Evolutionary conservation across 2,329 filamentous ascomycete species (phyloP).

Genomic region (Beauveria australis): DNA sequence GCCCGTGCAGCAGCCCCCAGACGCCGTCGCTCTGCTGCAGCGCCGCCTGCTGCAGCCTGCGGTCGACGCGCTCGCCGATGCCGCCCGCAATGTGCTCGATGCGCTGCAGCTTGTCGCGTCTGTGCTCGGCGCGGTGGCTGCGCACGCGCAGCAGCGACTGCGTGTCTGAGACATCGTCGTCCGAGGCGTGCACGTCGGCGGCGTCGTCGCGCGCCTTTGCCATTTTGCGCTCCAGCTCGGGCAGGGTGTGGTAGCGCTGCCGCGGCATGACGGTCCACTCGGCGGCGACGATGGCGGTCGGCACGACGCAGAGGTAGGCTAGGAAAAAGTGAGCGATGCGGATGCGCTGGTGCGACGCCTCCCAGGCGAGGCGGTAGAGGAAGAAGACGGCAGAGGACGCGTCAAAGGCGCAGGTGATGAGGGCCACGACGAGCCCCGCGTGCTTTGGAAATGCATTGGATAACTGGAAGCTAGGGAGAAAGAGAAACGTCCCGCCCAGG

Average conservation of each 20-base stretch:
- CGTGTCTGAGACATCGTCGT: conserved; percentile 43
- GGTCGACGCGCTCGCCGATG: conserved; percentile 43
- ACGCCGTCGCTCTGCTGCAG: conserved; percentile 55
- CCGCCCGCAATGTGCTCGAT: conserved; percentile 57
- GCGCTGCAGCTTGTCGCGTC: conserved; percentile 50
- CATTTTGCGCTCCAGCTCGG: conserved; percentile 32
- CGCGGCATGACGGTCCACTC: conserved; percentile 33
- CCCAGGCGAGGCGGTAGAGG: conserved; percentile 62
- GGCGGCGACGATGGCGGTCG: conserved; percentile 26
- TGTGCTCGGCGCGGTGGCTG: conserved; percentile 37
- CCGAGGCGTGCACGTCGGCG: conserved; percentile 42
- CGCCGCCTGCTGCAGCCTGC: conserved; percentile 41
- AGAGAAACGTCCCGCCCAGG: conserved; percentile 72
- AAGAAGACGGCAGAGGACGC: conserved; percentile 73
- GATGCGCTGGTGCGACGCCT: conserved; percentile 35
- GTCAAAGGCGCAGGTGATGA: conserved; percentile 76
- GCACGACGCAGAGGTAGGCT: conserved; percentile 29
- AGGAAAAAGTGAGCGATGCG: conserved; percentile 33
- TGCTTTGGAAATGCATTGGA: conserved; percentile 74
- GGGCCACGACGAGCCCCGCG: conserved; percentile 70
- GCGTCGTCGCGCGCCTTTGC: conserved; percentile 27
- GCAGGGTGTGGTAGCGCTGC: conserved; percentile 29
- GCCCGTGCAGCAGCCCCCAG: conserved; percentile 64
- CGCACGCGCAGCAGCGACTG: conserved; percentile 35
- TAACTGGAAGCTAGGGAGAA: conserved; percentile 76